Percentiles rank a stretch among this genome's conserved stretches.
These are phyloP conservation scores for Mycosphaerella arachidis DNA, from an alignment of 2,329 filamentous ascomycete species.

Conservation along the genomic window DNA sequence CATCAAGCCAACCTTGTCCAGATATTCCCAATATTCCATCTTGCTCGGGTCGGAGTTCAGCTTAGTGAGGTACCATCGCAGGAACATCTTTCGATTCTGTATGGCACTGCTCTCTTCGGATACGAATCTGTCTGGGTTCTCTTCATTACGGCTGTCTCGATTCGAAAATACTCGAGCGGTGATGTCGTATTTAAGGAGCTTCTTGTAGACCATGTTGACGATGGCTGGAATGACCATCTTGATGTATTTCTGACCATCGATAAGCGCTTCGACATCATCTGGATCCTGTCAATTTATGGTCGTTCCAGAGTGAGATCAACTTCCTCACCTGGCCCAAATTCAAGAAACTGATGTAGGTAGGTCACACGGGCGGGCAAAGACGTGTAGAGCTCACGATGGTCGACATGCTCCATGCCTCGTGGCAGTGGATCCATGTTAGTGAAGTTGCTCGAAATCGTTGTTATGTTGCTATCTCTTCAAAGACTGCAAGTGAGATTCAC, in stretches of 20 bases:
- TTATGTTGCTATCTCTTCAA: neutral
- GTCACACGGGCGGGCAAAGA: slow-evolving; percentile 64
- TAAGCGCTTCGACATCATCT: slow-evolving; percentile 70
- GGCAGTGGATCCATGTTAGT: slow-evolving; percentile 15
- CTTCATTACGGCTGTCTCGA: slow-evolving; percentile 58
- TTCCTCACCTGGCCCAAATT: slow-evolving; percentile 49
- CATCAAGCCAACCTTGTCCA: slow-evolving; percentile 82
- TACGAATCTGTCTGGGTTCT: slow-evolving; percentile 59
- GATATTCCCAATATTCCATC: slow-evolving; percentile 77
- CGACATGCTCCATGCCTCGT: slow-evolving; percentile 53
- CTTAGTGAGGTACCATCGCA: slow-evolving; percentile 68
- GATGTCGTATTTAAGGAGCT: slow-evolving; percentile 75
- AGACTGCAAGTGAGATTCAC: neutral
- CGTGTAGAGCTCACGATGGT: slow-evolving; percentile 67
- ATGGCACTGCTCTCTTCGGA: slow-evolving; percentile 71
- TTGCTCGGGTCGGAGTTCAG: slow-evolving; percentile 69
- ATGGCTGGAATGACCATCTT: slow-evolving; percentile 77
- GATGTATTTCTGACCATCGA: slow-evolving; percentile 68
- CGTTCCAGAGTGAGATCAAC: slow-evolving; percentile 10
- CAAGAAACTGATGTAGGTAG: slow-evolving; percentile 71
- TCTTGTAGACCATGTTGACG: slow-evolving; percentile 80
- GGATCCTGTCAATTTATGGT: neutral
- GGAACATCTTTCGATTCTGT: slow-evolving; percentile 70
- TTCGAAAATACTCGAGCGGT: slow-evolving; percentile 71
- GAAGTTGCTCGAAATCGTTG: neutral